phyloP scores from a whole-genome alignment of 2,329 filamentous ascomycete species.

The Sodiomyces alkalinus region DNA sequence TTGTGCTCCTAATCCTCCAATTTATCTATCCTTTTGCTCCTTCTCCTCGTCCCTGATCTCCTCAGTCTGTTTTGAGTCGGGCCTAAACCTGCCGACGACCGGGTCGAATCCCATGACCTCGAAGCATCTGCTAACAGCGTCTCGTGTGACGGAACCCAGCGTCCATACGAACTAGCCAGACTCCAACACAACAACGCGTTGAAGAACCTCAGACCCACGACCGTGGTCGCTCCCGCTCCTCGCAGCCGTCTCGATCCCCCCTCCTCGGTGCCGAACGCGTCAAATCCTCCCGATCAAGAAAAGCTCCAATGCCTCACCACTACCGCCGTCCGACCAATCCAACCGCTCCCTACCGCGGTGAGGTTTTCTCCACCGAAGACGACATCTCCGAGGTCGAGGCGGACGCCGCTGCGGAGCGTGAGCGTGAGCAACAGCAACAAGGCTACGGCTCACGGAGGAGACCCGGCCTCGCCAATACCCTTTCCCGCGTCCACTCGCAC shows the following conservation, averaged over 20 bases:
- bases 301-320: conserved; percentile 55
- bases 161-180: conserved; percentile 5
- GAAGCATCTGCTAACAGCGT: not conserved
- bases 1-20: too few relatives aligned
- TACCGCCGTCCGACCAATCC: conserved; percentile 58
- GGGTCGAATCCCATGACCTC: not conserved
- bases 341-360: conserved; percentile 62
- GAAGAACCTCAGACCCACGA: conserved; percentile 23
- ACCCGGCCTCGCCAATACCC: conserved; percentile 14
- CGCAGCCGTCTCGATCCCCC: conserved; percentile 26
- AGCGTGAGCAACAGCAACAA: conserved; percentile 16
- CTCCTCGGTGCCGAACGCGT: conserved; percentile 30
- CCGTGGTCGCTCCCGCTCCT: conserved; percentile 18
- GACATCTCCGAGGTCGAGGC: conserved; percentile 66
- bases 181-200: conserved; percentile 11
- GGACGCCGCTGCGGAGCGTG: conserved; percentile 36
- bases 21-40: too few relatives aligned
- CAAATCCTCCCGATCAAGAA: conserved; percentile 42
- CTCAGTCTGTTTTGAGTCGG: too few relatives aligned
- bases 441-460: conserved; percentile 18
- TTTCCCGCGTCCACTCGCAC: conserved; percentile 27
- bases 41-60: too few relatives aligned
- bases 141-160: conserved; percentile 2
- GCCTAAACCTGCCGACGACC: not conserved
- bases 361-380: conserved; percentile 84